Evolutionary conservation across 306 rosid species (phyloP).

Genomic region (Fragaria vesca): DNA sequence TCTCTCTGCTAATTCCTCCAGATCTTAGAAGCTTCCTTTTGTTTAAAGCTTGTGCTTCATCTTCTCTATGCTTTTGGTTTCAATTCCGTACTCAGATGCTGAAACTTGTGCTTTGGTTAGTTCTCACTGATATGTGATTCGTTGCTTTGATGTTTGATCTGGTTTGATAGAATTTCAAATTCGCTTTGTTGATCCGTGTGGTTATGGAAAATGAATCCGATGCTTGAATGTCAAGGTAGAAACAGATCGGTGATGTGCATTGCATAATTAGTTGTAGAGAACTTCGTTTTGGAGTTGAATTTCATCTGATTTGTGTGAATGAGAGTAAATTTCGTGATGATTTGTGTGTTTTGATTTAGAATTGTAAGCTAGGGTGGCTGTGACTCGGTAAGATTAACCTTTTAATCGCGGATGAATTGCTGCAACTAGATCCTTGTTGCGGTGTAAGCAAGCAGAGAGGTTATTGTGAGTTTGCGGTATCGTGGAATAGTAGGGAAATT

Average conservation of each 20-base stretch:
- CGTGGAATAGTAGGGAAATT: too few relatives aligned
- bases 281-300: too few relatives aligned
- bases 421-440: too few relatives aligned
- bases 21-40: too few relatives aligned
- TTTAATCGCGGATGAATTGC: too few relatives aligned
- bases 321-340: background rate
- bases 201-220: background rate
- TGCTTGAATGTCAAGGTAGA: background rate
- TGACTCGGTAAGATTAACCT: too few relatives aligned
- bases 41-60: too few relatives aligned
- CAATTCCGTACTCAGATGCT: background rate
- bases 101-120: background rate
- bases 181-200: background rate
- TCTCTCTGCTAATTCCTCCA: too few relatives aligned
- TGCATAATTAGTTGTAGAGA: too few relatives aligned
- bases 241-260: slow-evolving; percentile 8
- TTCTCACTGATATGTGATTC: background rate
- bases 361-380: background rate
- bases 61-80: background rate
- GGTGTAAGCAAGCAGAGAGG: too few relatives aligned
- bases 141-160: background rate
- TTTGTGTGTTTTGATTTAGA: background rate
- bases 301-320: background rate
- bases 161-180: background rate
- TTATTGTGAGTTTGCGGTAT: too few relatives aligned